Evolutionary conservation across 148 eudicot species (phyloP).

Genomic region (Silene conica): DNA sequence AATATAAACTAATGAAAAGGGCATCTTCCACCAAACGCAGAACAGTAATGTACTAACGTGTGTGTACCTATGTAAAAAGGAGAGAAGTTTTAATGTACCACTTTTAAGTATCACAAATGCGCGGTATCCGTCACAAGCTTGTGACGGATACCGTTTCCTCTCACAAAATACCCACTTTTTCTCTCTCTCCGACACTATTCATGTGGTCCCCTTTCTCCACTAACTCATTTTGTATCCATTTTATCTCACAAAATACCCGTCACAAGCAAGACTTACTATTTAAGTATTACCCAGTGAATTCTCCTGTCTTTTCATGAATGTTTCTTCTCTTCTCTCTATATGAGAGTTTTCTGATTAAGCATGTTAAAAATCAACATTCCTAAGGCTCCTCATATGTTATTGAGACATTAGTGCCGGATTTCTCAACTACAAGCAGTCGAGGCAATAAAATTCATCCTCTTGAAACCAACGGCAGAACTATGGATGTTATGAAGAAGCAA

Average conservation of each 20-base stretch:
- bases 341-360: no score
- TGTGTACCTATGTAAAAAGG: background rate
- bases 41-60: background rate
- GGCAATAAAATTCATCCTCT: background rate
- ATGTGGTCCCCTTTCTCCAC: no score
- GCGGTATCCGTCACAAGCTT: no score
- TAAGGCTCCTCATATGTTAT: background rate
- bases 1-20: background rate
- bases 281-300: background rate
- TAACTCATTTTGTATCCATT: no score
- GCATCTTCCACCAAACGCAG: background rate
- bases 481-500: background rate
- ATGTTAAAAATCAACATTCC: no score
- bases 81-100: background rate
- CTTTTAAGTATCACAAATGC: background rate
- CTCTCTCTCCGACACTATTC: no score
- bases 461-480: background rate
- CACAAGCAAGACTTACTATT: no score
- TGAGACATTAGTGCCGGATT: background rate
- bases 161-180: no score
- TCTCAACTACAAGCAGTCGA: background rate
- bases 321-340: no score
- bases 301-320: background rate
- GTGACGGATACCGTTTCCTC: no score
- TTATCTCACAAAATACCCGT: no score